Conservation (phyloP, 116 monocot genomes). For the Papilionanthe hybrid region DNA sequence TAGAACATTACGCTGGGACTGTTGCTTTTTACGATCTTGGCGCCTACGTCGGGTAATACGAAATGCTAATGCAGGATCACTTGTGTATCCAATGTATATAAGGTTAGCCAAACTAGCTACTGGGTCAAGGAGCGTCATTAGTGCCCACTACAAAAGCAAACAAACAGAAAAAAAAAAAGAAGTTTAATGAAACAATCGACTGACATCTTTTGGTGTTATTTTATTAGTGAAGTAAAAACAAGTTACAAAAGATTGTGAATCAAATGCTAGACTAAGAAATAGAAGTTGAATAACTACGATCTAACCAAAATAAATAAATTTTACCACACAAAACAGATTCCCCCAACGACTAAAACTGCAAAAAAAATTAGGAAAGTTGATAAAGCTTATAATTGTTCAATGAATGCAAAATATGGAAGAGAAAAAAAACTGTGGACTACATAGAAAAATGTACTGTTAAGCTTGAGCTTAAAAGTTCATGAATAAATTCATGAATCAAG, state of each 20-base stretch:
- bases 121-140: conserved; percentile 95
- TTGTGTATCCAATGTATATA: conserved; percentile 76
- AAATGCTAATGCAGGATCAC: conserved; percentile 74
- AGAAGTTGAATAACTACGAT: background rate
- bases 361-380: background rate
- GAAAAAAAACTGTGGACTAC: too few species aligned
- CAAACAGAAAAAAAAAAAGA: background rate
- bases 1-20: conserved; percentile 66
- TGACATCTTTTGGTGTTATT: background rate
- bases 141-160: conserved; percentile 65
- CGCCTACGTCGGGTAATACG: conserved; percentile 67
- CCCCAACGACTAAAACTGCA: background rate
- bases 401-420: too few species aligned
- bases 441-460: too few species aligned
- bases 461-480: too few species aligned
- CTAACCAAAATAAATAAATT: too few species aligned
- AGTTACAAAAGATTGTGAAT: background rate
- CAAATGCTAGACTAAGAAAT: background rate
- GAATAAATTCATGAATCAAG: too few species aligned
- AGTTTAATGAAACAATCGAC: background rate
- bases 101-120: conserved; percentile 69
- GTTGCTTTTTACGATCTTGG: conserved; percentile 69
- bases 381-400: too few species aligned
- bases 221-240: background rate
- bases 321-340: background rate